Percentiles rank a stretch among this genome's conserved stretches.
Conservation (phyloP, 257 asterid species). For the Knoxia roxburghii region DNA sequence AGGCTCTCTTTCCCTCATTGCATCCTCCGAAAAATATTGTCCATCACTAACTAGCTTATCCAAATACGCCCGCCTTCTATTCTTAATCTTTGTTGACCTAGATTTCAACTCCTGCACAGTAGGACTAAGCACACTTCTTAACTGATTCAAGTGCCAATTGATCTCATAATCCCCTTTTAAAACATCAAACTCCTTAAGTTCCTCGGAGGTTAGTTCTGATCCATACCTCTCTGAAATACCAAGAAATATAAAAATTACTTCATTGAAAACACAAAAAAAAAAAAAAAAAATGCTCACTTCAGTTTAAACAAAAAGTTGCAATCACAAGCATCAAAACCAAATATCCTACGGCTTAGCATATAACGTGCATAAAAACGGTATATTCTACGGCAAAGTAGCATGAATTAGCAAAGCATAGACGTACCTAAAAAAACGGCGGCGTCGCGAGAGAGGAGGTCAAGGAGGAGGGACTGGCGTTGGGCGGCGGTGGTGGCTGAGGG, state of each 20-base stretch:
- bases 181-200: slow-evolving; percentile 62
- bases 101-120: slow-evolving; percentile 65
- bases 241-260: background rate
- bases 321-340: background rate
- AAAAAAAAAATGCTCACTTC: background rate
- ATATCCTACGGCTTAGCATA: background rate
- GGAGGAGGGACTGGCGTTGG: slow-evolving; percentile 66
- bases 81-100: slow-evolving; percentile 60
- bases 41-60: slow-evolving; percentile 61
- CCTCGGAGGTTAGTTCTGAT: slow-evolving; percentile 49
- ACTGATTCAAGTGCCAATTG: slow-evolving; percentile 76
- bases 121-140: slow-evolving; percentile 64
- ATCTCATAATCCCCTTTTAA: slow-evolving; percentile 77
- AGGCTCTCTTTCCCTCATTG: slow-evolving; percentile 98
- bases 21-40: slow-evolving; percentile 83
- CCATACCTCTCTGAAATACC: slow-evolving; percentile 76
- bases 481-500: slow-evolving; percentile 56
- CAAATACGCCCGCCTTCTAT: slow-evolving; percentile 82
- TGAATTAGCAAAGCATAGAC: background rate
- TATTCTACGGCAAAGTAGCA: no score
- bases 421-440: slow-evolving; percentile 83
- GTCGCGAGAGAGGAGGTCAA: slow-evolving; percentile 71
- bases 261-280: no score
- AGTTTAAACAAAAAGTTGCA: background rate
- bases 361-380: background rate